These are phyloP conservation scores for Microbotryum intermedium DNA, from an alignment of 1,284 basidiomycete species.

Conservation along the genomic window DNA sequence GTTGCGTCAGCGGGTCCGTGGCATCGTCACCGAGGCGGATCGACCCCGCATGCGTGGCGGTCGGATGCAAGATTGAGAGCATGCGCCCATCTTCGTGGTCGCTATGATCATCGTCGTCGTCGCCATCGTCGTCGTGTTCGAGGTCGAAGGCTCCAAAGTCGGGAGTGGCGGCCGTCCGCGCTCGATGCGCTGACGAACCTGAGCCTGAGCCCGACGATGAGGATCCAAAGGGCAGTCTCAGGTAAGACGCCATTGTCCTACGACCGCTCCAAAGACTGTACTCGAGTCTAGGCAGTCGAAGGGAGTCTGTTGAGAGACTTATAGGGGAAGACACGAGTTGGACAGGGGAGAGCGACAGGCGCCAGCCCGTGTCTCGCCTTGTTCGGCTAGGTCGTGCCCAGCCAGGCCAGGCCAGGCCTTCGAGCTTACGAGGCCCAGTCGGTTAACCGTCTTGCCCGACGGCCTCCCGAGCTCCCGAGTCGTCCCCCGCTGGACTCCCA, in stretches of 20 bases:
- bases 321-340: no score
- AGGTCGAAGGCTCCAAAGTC: conserved; percentile 18
- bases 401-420: no score
- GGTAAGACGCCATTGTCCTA: background rate
- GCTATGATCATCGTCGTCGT: background rate
- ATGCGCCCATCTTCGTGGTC: background rate
- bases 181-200: no score
- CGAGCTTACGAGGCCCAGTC: no score
- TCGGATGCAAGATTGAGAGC: background rate
- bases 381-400: no score
- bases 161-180: background rate
- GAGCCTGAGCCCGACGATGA: background rate
- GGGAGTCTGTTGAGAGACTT: no score
- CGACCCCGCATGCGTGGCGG: background rate
- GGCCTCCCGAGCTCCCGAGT: no score
- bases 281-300: background rate
- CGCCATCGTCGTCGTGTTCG: conserved; percentile 15
- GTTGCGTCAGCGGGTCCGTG: background rate
- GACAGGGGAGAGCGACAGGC: no score
- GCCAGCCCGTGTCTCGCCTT: no score
- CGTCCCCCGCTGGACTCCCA: no score
- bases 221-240: no score
- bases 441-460: no score
- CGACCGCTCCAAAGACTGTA: background rate
- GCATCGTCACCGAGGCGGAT: background rate